Conservation (phyloP, 345 rosid genomes). For the Mangifera indica region DNA sequence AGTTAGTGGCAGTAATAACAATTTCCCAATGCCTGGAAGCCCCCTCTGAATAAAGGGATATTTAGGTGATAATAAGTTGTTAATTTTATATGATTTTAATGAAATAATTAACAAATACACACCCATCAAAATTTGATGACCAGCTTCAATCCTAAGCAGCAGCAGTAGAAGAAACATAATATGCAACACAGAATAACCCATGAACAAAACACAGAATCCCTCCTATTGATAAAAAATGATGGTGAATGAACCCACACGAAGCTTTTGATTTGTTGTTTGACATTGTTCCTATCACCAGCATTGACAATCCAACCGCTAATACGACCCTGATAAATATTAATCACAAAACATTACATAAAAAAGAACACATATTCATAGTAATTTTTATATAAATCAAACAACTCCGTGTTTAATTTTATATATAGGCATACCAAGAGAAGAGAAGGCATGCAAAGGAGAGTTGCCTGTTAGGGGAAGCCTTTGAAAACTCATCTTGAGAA, state of each 20-base stretch:
- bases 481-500: slow-evolving; percentile 76
- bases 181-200: slow-evolving; percentile 72
- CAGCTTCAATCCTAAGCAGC: slow-evolving; percentile 45
- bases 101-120: too few species aligned
- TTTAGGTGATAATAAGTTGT: too few species aligned
- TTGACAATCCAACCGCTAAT: slow-evolving; percentile 67
- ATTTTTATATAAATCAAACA: not conserved
- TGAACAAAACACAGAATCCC: slow-evolving; percentile 89
- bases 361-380: not conserved
- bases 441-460: slow-evolving; percentile 72
- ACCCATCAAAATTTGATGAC: too few species aligned
- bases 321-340: slow-evolving; percentile 65
- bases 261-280: slow-evolving; percentile 71
- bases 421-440: slow-evolving; percentile 73
- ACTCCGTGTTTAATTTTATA: not conserved
- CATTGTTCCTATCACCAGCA: slow-evolving; percentile 74
- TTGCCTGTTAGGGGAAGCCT: slow-evolving; percentile 62
- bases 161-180: slow-evolving; percentile 79
- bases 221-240: slow-evolving; percentile 81
- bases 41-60: too few species aligned
- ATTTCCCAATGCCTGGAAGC: too few species aligned
- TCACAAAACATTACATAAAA: not conserved
- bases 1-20: too few species aligned
- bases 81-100: too few species aligned
- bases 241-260: slow-evolving; percentile 89